Conservation (phyloP, 2,329 filamentous ascomycete genomes). For the Thermothelomyces thermophilus region DNA sequence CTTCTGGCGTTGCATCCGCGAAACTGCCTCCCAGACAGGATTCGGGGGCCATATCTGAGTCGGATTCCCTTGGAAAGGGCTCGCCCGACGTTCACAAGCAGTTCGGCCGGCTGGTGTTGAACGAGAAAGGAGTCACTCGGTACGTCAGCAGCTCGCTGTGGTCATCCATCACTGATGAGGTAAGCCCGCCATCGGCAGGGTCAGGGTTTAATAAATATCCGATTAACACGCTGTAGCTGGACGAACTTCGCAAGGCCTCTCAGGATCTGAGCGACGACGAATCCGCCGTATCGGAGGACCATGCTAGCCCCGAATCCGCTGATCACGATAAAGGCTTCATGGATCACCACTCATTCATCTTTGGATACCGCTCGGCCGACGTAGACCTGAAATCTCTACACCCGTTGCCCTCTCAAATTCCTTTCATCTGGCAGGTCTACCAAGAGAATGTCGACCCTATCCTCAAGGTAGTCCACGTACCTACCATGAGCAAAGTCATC, state of each 20-base stretch:
- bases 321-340: slow-evolving; percentile 30
- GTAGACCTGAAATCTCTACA: slow-evolving; percentile 60
- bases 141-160: slow-evolving; percentile 75
- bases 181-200: slow-evolving; percentile 27
- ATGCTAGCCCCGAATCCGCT: slow-evolving; percentile 47
- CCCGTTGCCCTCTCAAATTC: slow-evolving; percentile 58
- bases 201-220: neutral
- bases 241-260: slow-evolving; percentile 44
- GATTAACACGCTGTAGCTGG: slow-evolving; percentile 28
- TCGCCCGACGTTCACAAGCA: slow-evolving; percentile 41
- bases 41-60: slow-evolving; percentile 18
- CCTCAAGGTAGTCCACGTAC: slow-evolving; percentile 64
- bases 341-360: slow-evolving; percentile 65
- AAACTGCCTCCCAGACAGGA: slow-evolving; percentile 19
- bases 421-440: slow-evolving; percentile 63
- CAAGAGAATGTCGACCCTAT: slow-evolving; percentile 69
- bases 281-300: slow-evolving; percentile 54
- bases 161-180: slow-evolving; percentile 70
- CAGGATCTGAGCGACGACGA: slow-evolving; percentile 43
- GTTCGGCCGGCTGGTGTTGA: slow-evolving; percentile 63
- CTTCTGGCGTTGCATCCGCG: slow-evolving; percentile 12
- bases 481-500: slow-evolving; percentile 56
- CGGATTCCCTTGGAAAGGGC: slow-evolving; percentile 17
- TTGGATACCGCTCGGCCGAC: slow-evolving; percentile 65
- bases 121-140: slow-evolving; percentile 59